phyloP scores from a whole-genome alignment of 192 early-diverging fungal species.

The Dimargaris xerosporica region DNA sequence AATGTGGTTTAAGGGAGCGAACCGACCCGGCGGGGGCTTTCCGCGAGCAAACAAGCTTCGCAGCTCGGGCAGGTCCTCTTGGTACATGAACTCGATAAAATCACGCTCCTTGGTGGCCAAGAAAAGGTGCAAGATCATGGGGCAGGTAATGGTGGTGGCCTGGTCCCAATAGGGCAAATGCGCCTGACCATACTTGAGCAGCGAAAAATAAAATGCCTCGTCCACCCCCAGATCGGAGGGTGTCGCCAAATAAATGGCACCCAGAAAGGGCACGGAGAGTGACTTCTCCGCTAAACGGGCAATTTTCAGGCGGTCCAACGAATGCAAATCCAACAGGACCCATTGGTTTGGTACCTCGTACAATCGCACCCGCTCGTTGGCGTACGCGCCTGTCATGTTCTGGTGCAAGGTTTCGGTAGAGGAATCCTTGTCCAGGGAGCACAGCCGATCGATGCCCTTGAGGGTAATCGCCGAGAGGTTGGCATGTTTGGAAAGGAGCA shows the following conservation, averaged over 20 bases:
- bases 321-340: constrained; percentile 24
- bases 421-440: constrained; percentile 18
- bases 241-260: constrained; percentile 1
- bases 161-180: constrained; percentile 6
- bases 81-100: constrained; percentile 8
- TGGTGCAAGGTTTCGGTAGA: constrained; percentile 18
- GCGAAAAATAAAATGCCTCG: constrained; percentile 6
- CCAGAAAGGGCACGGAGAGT: not conserved
- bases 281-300: not conserved
- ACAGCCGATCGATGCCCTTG: constrained; percentile 20
- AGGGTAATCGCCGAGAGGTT: constrained; percentile 23
- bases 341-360: constrained; percentile 24
- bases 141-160: constrained; percentile 7
- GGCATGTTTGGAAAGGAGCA: constrained; percentile 22
- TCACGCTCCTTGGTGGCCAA: not conserved
- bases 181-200: constrained; percentile 2
- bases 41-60: not conserved
- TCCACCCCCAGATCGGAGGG: constrained; percentile 5
- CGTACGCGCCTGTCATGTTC: constrained; percentile 22
- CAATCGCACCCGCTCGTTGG: constrained; percentile 28
- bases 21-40: not conserved
- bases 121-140: constrained; percentile 8
- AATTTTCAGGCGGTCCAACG: not conserved
- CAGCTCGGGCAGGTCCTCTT: constrained; percentile 9
- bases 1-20: constrained; percentile 2